A percentile compares a stretch with the other conserved stretches of the same genome.
phyloP scores from a whole-genome alignment of 345 rosid species.

The Iberis pinnata region DNA sequence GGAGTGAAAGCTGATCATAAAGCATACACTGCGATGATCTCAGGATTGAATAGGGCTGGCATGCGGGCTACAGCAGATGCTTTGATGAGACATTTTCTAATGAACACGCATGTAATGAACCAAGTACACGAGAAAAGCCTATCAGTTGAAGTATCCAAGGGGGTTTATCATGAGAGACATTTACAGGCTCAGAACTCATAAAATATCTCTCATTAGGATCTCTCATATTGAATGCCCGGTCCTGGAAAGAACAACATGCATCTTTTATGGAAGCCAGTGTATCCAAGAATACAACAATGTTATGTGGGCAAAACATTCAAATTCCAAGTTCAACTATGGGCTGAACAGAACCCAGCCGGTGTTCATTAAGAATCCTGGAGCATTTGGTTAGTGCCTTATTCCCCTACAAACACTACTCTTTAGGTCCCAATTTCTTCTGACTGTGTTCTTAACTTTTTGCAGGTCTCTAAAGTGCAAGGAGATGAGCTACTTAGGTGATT shows the following conservation, averaged over 20 bases:
- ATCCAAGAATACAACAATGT: slow-evolving; percentile 37
- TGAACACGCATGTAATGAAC: background rate
- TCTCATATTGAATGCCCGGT: slow-evolving; percentile 63
- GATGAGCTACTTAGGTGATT: slow-evolving; percentile 43
- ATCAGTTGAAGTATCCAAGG: slow-evolving; percentile 15
- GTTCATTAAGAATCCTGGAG: slow-evolving; percentile 32
- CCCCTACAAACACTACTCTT: background rate
- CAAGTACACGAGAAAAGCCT: background rate
- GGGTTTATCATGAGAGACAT: slow-evolving; percentile 38
- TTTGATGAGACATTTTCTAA: slow-evolving; percentile 2
- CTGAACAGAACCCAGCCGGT: slow-evolving; percentile 37
- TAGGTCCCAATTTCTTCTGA: background rate
- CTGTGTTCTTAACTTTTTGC: slow-evolving; percentile 9
- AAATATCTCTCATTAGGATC: slow-evolving; percentile 40
- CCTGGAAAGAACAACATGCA: slow-evolving; percentile 44
- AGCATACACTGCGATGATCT: slow-evolving; percentile 16
- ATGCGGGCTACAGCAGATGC: slow-evolving; percentile 14
- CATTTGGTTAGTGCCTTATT: slow-evolving; percentile 42
- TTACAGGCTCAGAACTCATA: slow-evolving; percentile 40
- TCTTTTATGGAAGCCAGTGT: slow-evolving; percentile 33
- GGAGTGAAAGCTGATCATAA: slow-evolving; percentile 18
- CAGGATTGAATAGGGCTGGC: slow-evolving; percentile 18
- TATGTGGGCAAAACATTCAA: slow-evolving; percentile 50
- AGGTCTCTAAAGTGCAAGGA: slow-evolving; percentile 50
- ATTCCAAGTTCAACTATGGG: slow-evolving; percentile 29